phyloP scores from a whole-genome alignment of 305 asterid species.

The Fraxinus xanthoxyloides region DNA sequence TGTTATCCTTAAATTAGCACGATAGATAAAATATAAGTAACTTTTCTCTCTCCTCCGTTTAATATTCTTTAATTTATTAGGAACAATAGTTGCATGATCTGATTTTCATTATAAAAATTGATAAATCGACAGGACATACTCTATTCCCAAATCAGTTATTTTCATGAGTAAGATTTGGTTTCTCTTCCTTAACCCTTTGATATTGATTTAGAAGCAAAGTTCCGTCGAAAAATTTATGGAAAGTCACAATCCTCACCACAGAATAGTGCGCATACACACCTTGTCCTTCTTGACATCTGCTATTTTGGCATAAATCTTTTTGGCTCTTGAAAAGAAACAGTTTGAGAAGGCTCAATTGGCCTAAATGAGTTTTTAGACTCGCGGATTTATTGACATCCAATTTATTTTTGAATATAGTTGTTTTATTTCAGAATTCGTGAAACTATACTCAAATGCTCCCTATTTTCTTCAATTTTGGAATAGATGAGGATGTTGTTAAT shows the following conservation, averaged over 20 bases:
- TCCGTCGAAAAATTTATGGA: too few relatives aligned
- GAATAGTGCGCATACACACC: too few relatives aligned
- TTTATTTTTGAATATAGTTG: too few relatives aligned
- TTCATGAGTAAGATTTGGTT: neutral
- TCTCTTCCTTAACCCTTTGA: neutral
- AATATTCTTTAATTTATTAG: neutral
- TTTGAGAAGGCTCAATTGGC: too few relatives aligned
- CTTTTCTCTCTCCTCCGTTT: neutral
- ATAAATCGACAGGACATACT: neutral
- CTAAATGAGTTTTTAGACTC: too few relatives aligned
- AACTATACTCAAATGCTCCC: neutral
- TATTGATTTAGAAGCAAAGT: too few relatives aligned
- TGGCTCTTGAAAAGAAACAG: too few relatives aligned
- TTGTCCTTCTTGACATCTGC: too few relatives aligned
- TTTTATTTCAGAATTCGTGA: neutral
- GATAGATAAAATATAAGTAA: neutral
- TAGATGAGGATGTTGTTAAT: neutral
- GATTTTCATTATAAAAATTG: neutral
- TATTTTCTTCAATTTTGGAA: neutral
- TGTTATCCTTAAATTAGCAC: neutral
- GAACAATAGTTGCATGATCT: neutral
- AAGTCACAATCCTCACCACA: too few relatives aligned
- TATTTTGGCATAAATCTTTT: too few relatives aligned
- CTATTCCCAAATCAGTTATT: neutral
- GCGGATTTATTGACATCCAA: too few relatives aligned